A percentile compares a stretch with the other conserved stretches of the same genome.
phyloP scores from a whole-genome alignment of 768 basidiomycete genomes.

The button mushroom (Agaricus bisporus) region DNA sequence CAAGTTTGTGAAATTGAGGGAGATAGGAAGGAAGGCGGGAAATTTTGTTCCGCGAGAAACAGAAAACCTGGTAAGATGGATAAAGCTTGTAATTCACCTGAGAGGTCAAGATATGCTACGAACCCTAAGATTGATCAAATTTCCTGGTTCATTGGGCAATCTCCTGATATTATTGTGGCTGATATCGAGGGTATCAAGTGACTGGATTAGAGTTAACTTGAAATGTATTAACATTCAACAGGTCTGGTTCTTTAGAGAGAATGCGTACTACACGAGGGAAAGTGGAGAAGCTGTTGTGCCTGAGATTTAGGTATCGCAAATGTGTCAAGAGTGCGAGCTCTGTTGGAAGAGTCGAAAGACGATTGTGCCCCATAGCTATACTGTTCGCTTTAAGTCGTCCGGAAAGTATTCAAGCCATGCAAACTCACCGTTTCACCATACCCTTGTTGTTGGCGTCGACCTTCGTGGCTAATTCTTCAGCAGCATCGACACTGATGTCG shows the following conservation, averaged over 20 bases:
- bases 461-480: conserved; percentile 63
- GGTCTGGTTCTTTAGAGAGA: neutral
- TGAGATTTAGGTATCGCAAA: conserved; percentile 82
- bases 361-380: conserved; percentile 84
- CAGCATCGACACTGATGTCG: conserved; percentile 71
- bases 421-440: conserved; percentile 50
- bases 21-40: conserved; percentile 75
- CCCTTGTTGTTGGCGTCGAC: conserved; percentile 43
- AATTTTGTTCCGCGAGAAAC: conserved; percentile 81
- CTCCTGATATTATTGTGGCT: conserved; percentile 85
- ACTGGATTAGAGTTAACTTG: conserved; percentile 78
- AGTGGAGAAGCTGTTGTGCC: conserved; percentile 72
- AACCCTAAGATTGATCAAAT: conserved; percentile 71
- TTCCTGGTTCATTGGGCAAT: conserved; percentile 76
- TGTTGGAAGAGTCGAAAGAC: conserved; percentile 68
- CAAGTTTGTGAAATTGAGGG: conserved; percentile 61
- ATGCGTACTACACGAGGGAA: conserved; percentile 83
- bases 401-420: neutral
- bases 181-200: conserved; percentile 90
- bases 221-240: conserved; percentile 9
- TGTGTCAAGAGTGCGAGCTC: conserved; percentile 67
- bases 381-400: conserved; percentile 30
- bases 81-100: neutral
- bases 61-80: conserved; percentile 61
- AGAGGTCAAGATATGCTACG: conserved; percentile 13